phyloP scores from a whole-genome alignment of 805 yeast species.

The Pichia gijzeniarum region DNA sequence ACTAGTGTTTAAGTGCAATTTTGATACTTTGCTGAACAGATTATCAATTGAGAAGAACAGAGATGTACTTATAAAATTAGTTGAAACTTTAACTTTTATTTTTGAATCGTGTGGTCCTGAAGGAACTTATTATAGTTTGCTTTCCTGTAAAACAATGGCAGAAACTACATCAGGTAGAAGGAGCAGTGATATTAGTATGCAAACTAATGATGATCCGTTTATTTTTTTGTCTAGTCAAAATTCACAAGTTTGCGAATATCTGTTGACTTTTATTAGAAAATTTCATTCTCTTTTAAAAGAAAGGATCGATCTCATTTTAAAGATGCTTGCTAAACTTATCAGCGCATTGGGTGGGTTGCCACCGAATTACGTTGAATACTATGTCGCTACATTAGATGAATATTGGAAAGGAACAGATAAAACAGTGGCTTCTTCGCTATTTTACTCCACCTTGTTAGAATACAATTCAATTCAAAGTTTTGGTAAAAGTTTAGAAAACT shows the following conservation, averaged over 20 bases:
- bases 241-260: slow-evolving; percentile 17
- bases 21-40: slow-evolving; percentile 30
- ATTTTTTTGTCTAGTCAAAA: slow-evolving; percentile 12
- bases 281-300: slow-evolving; percentile 14
- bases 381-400: slow-evolving; percentile 16
- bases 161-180: slow-evolving; percentile 18
- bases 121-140: slow-evolving; percentile 29
- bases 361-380: slow-evolving; percentile 15
- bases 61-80: slow-evolving; percentile 44
- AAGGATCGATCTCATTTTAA: slow-evolving; percentile 19
- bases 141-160: slow-evolving; percentile 21
- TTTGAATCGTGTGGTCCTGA: slow-evolving; percentile 28
- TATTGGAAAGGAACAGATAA: slow-evolving; percentile 18
- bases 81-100: slow-evolving; percentile 38
- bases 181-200: slow-evolving; percentile 37
- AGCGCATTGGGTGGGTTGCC: slow-evolving; percentile 24
- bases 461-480: slow-evolving; percentile 29
- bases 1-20: slow-evolving; percentile 28
- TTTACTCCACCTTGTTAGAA: slow-evolving; percentile 31
- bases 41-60: slow-evolving; percentile 38
- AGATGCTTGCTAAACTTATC: slow-evolving; percentile 19
- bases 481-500: slow-evolving; percentile 21
- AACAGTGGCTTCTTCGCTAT: slow-evolving; percentile 30
- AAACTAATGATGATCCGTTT: slow-evolving; percentile 27
- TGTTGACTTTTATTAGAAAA: slow-evolving; percentile 11